phyloP scores from a whole-genome alignment of 163 green algal species.

The Volvox carteri region DNA sequence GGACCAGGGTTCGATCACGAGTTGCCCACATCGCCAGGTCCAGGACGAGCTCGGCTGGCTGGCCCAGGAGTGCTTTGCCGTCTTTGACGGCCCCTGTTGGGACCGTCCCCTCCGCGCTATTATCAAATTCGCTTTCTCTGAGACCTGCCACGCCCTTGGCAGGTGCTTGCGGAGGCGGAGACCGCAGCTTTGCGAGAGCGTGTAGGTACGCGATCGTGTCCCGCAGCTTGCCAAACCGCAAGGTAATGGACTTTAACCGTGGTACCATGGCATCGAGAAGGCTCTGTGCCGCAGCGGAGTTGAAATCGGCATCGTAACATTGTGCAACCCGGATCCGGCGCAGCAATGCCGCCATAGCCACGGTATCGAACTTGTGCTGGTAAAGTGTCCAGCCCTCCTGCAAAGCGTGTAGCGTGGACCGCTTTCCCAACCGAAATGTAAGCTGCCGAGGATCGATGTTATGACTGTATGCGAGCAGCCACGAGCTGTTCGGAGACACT shows the following conservation, averaged over 20 bases:
- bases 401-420: constrained; percentile 4
- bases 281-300: constrained; percentile 11
- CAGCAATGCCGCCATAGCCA: constrained; percentile 47
- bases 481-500: not conserved
- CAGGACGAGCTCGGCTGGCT: constrained; percentile 9
- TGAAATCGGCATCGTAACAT: constrained; percentile 5
- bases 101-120: not conserved
- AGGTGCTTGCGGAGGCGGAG: not conserved
- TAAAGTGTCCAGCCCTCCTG: constrained; percentile 36
- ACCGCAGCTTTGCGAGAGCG: constrained; percentile 44
- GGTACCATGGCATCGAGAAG: not conserved
- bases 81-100: not conserved
- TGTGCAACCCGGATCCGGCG: constrained; percentile 33
- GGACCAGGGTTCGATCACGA: not conserved
- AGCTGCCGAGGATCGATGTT: constrained; percentile 3
- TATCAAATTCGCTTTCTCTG: not conserved
- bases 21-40: constrained; percentile 31
- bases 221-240: constrained; percentile 35
- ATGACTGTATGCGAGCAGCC: constrained; percentile 18
- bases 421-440: constrained; percentile 39
- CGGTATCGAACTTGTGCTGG: constrained; percentile 40
- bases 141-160: not conserved
- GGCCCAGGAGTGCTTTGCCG: not conserved
- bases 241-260: not conserved
- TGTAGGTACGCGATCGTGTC: constrained; percentile 48